A percentile compares a stretch with the other conserved stretches of the same genome.
These are phyloP conservation scores for Coleophoma cylindrospora DNA, from an alignment of 2,329 filamentous ascomycete species.

Conservation along the genomic window DNA sequence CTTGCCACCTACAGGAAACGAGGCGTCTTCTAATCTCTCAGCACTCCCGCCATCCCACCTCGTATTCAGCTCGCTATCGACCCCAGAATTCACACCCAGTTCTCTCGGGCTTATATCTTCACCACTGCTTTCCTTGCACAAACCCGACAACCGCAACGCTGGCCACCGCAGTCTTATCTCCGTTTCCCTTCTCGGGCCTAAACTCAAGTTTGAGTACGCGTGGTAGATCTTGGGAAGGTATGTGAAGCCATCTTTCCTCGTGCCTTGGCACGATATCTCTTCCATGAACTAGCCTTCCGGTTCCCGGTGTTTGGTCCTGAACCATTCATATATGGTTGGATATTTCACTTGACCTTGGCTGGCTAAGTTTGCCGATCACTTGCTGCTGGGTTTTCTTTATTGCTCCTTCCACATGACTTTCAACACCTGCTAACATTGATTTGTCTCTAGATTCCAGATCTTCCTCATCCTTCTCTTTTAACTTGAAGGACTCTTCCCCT, in stretches of 20 bases:
- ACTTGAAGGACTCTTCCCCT: neutral
- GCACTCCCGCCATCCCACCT: too few relatives aligned
- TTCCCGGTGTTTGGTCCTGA: neutral
- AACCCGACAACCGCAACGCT: slow-evolving; percentile 14
- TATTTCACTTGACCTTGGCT: too few relatives aligned
- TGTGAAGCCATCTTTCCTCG: slow-evolving; percentile 2
- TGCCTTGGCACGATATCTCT: neutral
- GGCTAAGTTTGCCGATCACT: neutral
- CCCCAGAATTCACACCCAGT: too few relatives aligned
- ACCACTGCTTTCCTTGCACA: neutral
- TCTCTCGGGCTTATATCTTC: neutral
- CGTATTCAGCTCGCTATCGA: too few relatives aligned
- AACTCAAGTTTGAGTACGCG: slow-evolving; percentile 1
- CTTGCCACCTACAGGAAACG: too few relatives aligned
- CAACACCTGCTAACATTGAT: slow-evolving; percentile 8
- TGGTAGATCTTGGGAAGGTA: slow-evolving; percentile 12
- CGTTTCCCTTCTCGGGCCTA: slow-evolving; percentile 8
- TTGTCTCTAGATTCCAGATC: slow-evolving; percentile 2
- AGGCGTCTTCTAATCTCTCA: too few relatives aligned
- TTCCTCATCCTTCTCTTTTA: slow-evolving; percentile 1
- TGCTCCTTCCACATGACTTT: neutral
- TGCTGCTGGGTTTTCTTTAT: neutral
- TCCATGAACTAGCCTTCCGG: neutral
- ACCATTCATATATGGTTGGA: neutral
- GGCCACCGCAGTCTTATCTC: slow-evolving; percentile 13